Evolutionary conservation across 768 basidiomycete genomes (phyloP).

Genomic region (Podaxis sp.): DNA sequence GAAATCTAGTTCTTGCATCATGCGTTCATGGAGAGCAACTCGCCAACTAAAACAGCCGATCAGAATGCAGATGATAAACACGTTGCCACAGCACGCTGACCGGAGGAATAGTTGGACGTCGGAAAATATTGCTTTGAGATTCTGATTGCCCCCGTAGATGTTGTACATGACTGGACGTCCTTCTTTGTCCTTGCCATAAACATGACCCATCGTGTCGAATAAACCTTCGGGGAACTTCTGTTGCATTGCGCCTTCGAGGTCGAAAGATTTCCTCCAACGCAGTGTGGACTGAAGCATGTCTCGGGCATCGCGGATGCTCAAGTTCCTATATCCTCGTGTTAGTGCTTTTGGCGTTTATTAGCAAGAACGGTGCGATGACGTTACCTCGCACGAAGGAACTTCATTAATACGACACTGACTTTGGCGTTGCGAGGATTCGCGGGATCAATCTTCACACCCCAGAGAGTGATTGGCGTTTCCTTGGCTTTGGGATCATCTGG

Average conservation of each 20-base stretch:
- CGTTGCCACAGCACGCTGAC: constrained; percentile 31
- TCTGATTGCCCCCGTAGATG: constrained; percentile 69
- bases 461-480: constrained; percentile 54
- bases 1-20: constrained; percentile 66
- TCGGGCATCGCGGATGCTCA: constrained; percentile 52
- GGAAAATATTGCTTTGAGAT: constrained; percentile 71
- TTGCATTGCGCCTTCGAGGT: constrained; percentile 56
- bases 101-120: constrained; percentile 76
- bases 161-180: constrained; percentile 79
- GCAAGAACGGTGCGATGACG: constrained; percentile 6
- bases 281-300: constrained; percentile 71
- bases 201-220: constrained; percentile 62
- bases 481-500: constrained; percentile 54
- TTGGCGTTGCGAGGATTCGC: constrained; percentile 55
- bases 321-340: constrained; percentile 36
- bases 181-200: constrained; percentile 70
- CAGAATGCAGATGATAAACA: constrained; percentile 4
- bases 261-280: constrained; percentile 68
- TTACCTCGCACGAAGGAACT: constrained; percentile 77
- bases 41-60: constrained; percentile 58
- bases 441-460: constrained; percentile 75
- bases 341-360: background rate
- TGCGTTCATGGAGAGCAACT: constrained; percentile 73
- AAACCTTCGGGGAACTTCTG: constrained; percentile 64
- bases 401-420: constrained; percentile 76